Evolutionary conservation across 2,329 filamentous ascomycete genomes (phyloP).

Genomic region (Fusarium ramigenum): DNA sequence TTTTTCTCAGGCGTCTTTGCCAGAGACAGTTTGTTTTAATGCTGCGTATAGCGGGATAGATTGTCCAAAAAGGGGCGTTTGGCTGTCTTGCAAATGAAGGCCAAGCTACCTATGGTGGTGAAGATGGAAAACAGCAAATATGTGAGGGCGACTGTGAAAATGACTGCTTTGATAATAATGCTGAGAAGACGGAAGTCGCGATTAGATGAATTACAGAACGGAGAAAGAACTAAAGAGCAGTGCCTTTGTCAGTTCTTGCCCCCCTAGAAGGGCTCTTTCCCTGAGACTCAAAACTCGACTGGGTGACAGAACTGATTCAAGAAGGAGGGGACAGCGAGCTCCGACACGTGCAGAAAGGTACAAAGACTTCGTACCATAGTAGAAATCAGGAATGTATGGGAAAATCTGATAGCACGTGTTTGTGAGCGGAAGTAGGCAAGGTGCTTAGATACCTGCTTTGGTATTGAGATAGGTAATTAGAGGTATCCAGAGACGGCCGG

Average conservation of each 20-base stretch:
- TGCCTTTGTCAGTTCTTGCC: neutral
- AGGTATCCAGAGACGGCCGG: conserved; percentile 25
- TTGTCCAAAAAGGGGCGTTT: conserved; percentile 40
- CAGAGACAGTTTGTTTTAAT: conserved; percentile 41
- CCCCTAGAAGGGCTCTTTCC: neutral
- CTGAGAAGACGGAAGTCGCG: neutral
- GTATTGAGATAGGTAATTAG: neutral
- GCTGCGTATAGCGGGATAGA: conserved; percentile 40
- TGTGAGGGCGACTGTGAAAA: neutral
- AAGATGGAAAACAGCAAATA: conserved; percentile 1
- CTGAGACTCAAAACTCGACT: neutral
- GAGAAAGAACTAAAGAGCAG: neutral
- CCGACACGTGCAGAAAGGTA: neutral
- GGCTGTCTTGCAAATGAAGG: conserved; percentile 23
- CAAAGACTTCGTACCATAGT: neutral
- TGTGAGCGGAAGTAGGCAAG: neutral
- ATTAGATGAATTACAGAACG: neutral
- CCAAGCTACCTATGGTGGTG: conserved; percentile 31
- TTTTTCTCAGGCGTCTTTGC: conserved; percentile 19
- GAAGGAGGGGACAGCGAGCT: neutral
- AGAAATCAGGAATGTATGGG: neutral
- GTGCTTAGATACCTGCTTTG: neutral
- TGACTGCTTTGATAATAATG: neutral
- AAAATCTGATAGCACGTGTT: neutral
- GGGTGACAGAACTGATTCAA: neutral